These are phyloP conservation scores for Lactifluus volemus DNA, from an alignment of 768 basidiomycete genomes.

Conservation along the genomic window DNA sequence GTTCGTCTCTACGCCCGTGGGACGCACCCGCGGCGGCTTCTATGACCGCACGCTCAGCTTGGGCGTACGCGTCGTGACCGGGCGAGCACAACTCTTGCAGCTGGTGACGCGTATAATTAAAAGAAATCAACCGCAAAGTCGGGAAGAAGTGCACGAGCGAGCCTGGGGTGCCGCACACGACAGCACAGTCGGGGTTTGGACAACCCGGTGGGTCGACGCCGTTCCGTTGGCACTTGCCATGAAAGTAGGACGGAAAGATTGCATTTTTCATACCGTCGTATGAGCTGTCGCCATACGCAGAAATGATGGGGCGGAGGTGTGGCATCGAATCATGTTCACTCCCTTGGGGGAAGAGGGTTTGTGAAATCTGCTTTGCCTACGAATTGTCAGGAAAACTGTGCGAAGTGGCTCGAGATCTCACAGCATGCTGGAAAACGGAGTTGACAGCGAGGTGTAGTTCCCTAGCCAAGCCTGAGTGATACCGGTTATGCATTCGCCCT, in stretches of 20 bases:
- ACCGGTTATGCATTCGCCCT: slow-evolving; percentile 58
- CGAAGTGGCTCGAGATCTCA: slow-evolving; percentile 23
- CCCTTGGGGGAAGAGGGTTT: slow-evolving; percentile 27
- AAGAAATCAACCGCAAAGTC: slow-evolving; percentile 41
- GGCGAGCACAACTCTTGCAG: slow-evolving; percentile 31
- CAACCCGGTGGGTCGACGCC: slow-evolving; percentile 59
- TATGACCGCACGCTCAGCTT: slow-evolving; percentile 36
- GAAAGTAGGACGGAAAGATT: slow-evolving; percentile 67
- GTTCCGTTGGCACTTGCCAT: slow-evolving; percentile 60
- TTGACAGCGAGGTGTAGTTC: slow-evolving; percentile 42
- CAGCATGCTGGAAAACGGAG: slow-evolving; percentile 34
- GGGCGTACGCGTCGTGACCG: slow-evolving; percentile 33
- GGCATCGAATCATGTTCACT: slow-evolving; percentile 18
- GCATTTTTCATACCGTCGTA: slow-evolving; percentile 39
- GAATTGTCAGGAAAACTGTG: slow-evolving; percentile 15
- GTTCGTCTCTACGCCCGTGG: not conserved
- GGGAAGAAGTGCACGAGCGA: slow-evolving; percentile 64
- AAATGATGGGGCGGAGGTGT: slow-evolving; percentile 40
- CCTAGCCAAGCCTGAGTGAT: slow-evolving; percentile 47
- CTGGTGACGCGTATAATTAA: slow-evolving; percentile 31
- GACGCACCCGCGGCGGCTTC: slow-evolving; percentile 29
- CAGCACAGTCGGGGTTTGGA: slow-evolving; percentile 70
- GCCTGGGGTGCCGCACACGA: slow-evolving; percentile 77
- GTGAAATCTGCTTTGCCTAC: slow-evolving; percentile 32
- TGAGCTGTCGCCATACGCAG: slow-evolving; percentile 37